Conservation (phyloP, 2,329 filamentous ascomycete species). For the Balansia obtecta region DNA sequence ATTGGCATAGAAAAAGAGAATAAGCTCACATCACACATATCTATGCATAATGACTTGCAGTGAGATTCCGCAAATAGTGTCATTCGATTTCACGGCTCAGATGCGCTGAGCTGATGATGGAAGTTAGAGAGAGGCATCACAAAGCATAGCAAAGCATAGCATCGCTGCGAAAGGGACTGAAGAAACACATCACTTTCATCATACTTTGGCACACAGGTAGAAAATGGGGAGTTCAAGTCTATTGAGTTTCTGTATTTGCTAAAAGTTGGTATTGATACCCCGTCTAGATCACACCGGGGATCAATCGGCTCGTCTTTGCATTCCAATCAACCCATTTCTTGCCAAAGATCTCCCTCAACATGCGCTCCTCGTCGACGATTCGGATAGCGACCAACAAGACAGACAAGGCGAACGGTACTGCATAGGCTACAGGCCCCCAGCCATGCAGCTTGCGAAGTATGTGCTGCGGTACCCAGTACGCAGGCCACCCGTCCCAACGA, state of each 20-base stretch:
- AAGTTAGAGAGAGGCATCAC: too few species aligned
- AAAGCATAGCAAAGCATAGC: too few species aligned
- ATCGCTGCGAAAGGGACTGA: too few species aligned
- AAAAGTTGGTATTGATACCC: background rate
- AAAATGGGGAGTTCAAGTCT: background rate
- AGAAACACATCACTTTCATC: too few species aligned
- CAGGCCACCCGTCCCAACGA: conserved; percentile 24
- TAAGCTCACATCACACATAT: too few species aligned
- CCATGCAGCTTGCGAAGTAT: conserved; percentile 6
- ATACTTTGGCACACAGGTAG: too few species aligned
- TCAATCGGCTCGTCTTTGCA: conserved; percentile 31
- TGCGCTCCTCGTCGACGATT: conserved; percentile 35
- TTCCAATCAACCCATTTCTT: conserved; percentile 37
- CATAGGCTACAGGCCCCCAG: conserved; percentile 2
- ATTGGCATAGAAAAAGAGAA: too few species aligned
- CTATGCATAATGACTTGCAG: too few species aligned
- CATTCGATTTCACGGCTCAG: too few species aligned
- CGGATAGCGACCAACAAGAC: conserved; percentile 12
- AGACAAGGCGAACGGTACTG: background rate
- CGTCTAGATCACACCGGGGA: conserved; percentile 21
- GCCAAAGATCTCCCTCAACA: conserved; percentile 35
- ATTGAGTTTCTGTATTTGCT: background rate
- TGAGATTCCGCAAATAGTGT: too few species aligned
- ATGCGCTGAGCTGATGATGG: too few species aligned
- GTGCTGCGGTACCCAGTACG: conserved; percentile 24